These are phyloP conservation scores for Stylonectria norvegica DNA, from an alignment of 2,329 filamentous ascomycete species.

Conservation along the genomic window DNA sequence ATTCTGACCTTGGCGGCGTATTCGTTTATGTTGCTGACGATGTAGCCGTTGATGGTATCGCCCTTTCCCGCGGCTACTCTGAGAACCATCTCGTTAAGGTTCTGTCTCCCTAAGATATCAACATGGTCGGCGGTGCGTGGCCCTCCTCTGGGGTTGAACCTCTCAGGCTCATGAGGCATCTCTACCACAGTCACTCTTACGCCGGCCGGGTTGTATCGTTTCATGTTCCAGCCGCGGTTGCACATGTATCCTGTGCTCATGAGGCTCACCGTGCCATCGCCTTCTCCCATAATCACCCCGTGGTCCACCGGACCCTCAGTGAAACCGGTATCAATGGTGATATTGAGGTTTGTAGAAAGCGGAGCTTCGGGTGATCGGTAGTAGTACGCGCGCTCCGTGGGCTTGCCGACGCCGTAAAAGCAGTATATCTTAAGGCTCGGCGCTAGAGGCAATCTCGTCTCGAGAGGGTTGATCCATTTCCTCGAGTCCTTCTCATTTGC, in stretches of 20 bases:
- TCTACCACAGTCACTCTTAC: slow-evolving; percentile 81
- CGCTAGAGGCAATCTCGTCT: slow-evolving; percentile 80
- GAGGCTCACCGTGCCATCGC: slow-evolving; percentile 93
- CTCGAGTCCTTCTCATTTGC: slow-evolving; percentile 69
- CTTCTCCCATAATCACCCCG: slow-evolving; percentile 92
- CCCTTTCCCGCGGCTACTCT: slow-evolving; percentile 83
- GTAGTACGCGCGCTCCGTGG: slow-evolving; percentile 88
- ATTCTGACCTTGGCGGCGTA: slow-evolving; percentile 84
- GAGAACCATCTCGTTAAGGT: slow-evolving; percentile 85
- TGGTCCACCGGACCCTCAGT: slow-evolving; percentile 67
- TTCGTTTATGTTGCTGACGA: slow-evolving; percentile 76
- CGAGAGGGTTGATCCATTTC: slow-evolving; percentile 95
- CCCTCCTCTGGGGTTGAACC: slow-evolving; percentile 77
- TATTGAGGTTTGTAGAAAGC: slow-evolving; percentile 63
- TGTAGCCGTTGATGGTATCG: slow-evolving; percentile 69
- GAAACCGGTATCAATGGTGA: slow-evolving; percentile 67
- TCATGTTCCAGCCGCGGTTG: slow-evolving; percentile 88
- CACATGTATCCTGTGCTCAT: slow-evolving; percentile 96
- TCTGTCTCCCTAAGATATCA: slow-evolving; percentile 86
- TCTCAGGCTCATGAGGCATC: slow-evolving; percentile 94
- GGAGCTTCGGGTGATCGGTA: slow-evolving; percentile 70
- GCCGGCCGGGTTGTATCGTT: slow-evolving; percentile 86
- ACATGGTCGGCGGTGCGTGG: slow-evolving; percentile 83
- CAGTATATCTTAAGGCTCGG: slow-evolving; percentile 93
- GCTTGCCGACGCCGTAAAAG: slow-evolving; percentile 94